phyloP scores from a whole-genome alignment of 306 rosid species.

The Nissolia schottii region DNA sequence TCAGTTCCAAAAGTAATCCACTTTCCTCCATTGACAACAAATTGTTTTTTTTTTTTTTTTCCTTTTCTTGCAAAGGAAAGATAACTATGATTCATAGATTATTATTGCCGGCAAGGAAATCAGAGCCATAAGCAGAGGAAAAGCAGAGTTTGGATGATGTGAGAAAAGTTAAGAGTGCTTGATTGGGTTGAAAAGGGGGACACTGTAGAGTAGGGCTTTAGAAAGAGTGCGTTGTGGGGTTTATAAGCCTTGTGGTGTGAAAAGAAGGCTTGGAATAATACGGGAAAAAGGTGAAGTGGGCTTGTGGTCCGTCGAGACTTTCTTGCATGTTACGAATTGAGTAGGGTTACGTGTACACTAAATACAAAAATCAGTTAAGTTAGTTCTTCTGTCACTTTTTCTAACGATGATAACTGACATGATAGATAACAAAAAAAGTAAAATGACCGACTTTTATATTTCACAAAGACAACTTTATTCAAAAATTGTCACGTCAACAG shows the following conservation, averaged over 20 bases:
- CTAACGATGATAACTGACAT: no score
- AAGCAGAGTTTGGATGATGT: background rate
- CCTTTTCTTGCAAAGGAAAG: background rate
- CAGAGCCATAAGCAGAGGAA: conserved; percentile 35
- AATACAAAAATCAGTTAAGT: no score
- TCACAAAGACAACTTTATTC: no score
- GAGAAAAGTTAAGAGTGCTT: background rate
- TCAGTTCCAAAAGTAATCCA: conserved; percentile 22
- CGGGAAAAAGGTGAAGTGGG: background rate
- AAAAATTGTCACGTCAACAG: no score
- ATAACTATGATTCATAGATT: background rate
- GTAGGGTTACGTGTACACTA: no score
- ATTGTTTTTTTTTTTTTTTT: background rate
- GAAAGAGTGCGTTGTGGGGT: conserved; percentile 46
- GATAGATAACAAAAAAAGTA: no score
- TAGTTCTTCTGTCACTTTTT: no score
- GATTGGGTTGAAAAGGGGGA: conserved; percentile 28
- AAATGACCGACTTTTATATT: no score
- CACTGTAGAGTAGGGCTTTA: conserved; percentile 6
- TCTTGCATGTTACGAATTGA: no score
- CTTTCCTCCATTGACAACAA: conserved; percentile 32
- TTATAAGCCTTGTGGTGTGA: conserved; percentile 36
- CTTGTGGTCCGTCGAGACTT: no score
- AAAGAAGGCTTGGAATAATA: conserved; percentile 45
- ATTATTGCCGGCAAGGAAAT: conserved; percentile 12